Evolutionary conservation across 176 grass and related monocot species (phyloP), one percentile per base, ranked within the genome.

Genomic region (Puya raimondii): DNA sequence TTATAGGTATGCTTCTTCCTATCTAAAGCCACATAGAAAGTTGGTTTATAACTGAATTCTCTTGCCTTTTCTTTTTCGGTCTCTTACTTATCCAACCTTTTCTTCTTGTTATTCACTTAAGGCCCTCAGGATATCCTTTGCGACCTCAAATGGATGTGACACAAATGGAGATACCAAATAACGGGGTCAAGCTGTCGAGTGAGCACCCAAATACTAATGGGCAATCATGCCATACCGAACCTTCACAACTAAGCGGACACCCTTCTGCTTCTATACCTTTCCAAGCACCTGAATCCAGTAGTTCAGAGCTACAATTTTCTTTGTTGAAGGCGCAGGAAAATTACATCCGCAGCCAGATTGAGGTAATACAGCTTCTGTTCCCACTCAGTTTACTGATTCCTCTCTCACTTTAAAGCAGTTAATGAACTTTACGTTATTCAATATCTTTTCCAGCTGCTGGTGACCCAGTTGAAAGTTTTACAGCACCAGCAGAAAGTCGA

Each of bases 401-500:
- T 16, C 6, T n/a, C 48, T 17, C 15, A 42, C 27, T 67, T 10
- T 48, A 33, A 47, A 10, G 15, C 33, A 64, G 13, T 20, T 13
- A 64, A 61, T 42, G 42, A 9, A 51, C 63, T 20, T 67, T n/a
- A 69, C 48, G 15, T 12, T 11, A 25, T 14, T 64, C 17, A 78
- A 53, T 16, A 27, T 49, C 9, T 81, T 78, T 78, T 47, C 9
- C 75, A 94, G 90, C 63, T 89, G 66, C 77, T 94, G 67, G 80
- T 80, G 80, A 86, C 80, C 65, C 81, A 83, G 64, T 67, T 94
- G 68, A 82, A 89, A 77, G 73, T 84, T 82, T 47, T 89, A 69
- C 86, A 82, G 78, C 61, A 81, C 47, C 53, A 76, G 53, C 51
- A 48, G 29, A 42, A 42, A 42, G 33, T 42, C 33, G 78, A 80